These are phyloP conservation scores for Atkinsonella hypoxylon DNA, from an alignment of 2,329 filamentous ascomycete species.

Conservation along the genomic window DNA sequence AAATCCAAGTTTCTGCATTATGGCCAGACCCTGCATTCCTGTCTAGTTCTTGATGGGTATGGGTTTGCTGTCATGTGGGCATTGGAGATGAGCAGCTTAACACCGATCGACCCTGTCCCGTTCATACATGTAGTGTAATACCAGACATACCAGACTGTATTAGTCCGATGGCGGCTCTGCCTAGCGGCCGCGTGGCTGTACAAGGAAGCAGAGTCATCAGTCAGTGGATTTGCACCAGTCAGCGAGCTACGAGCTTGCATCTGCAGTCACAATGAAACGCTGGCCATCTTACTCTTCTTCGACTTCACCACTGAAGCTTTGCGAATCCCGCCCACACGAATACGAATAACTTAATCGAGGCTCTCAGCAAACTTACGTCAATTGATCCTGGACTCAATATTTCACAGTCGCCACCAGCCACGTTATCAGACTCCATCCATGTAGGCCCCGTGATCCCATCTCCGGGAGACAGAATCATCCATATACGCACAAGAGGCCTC, in stretches of 20 bases:
- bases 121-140: not conserved
- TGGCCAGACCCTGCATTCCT: too few relatives aligned
- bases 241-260: not conserved
- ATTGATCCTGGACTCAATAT: not conserved
- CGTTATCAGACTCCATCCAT: too few relatives aligned
- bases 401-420: conserved; percentile 5
- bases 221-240: too few relatives aligned
- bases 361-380: not conserved
- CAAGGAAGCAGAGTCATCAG: too few relatives aligned
- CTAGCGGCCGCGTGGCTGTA: too few relatives aligned
- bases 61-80: not conserved
- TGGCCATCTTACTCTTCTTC: not conserved
- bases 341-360: not conserved
- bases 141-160: too few relatives aligned
- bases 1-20: too few relatives aligned
- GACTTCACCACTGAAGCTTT: not conserved
- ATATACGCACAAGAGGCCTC: conserved; percentile 36
- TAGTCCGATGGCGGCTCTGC: too few relatives aligned
- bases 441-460: conserved; percentile 11
- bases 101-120: not conserved
- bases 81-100: not conserved
- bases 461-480: conserved; percentile 5
- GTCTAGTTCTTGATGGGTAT: not conserved
- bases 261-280: not conserved
- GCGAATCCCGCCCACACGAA: not conserved